phyloP scores from a whole-genome alignment of 2,329 filamentous ascomycete species.

The Colletotrichum graminicola region DNA sequence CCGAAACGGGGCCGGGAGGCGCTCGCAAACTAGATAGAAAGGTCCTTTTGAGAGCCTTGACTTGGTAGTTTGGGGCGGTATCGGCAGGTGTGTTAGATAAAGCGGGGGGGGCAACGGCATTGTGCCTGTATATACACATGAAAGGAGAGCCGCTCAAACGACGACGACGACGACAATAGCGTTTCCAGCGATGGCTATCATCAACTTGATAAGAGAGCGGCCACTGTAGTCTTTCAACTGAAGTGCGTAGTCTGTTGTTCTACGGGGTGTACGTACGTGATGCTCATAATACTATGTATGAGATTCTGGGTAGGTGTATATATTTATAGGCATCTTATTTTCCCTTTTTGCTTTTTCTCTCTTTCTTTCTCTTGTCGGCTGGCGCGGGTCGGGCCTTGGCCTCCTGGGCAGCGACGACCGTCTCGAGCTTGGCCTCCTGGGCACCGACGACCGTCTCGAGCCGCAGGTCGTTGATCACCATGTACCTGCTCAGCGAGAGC shows the following conservation, averaged over 20 bases:
- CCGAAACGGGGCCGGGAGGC: not conserved
- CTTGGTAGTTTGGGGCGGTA: slow-evolving; percentile 5
- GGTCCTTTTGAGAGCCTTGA: slow-evolving; percentile 7
- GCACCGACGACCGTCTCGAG: slow-evolving; percentile 55
- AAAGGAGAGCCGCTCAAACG: not conserved
- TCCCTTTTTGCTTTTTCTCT: not conserved
- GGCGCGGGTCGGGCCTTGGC: not conserved
- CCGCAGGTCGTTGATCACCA: slow-evolving; percentile 91
- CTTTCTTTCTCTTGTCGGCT: not conserved
- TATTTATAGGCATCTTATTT: not conserved
- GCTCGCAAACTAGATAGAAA: slow-evolving; percentile 5
- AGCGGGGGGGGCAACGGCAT: too few species aligned
- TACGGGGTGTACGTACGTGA: not conserved
- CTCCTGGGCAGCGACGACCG: slow-evolving; percentile 43
- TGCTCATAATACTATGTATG: not conserved
- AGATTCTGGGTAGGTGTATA: too few species aligned
- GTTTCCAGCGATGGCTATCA: not conserved
- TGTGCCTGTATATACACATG: not conserved
- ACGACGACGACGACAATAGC: not conserved
- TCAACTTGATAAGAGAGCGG: not conserved
- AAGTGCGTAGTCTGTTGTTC: not conserved
- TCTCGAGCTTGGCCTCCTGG: slow-evolving; percentile 53
- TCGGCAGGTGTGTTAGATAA: not conserved
- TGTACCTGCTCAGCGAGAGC: slow-evolving; percentile 92
- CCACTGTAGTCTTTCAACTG: not conserved